Base-by-base conservation (phyloP, 2,329 filamentous ascomycete species). In the Fusarium sp. region DNA sequence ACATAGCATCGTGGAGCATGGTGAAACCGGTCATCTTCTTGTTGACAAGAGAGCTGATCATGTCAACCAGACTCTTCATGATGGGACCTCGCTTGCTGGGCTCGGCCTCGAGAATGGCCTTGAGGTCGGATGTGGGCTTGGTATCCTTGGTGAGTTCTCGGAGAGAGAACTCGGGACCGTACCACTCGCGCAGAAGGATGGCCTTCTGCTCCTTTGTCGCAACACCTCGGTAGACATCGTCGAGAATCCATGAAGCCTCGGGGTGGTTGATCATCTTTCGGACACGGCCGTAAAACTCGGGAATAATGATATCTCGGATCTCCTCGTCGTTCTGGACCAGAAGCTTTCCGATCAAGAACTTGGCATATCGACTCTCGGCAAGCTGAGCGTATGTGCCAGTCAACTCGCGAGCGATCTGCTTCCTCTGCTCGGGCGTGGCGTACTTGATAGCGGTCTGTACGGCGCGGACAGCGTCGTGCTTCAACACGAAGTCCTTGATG, bases 391-490 rank as follows among this genome's bases (percentile, higher is more conserved):
- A 97, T 72, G 91, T 91, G 20, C 94, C 94, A 80, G 92, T 90
- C 59, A 99, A 86, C 80, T 99, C 96, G 62, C 85, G 86, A 11
- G 94, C 94, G 76, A 99, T 98, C 83, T 91, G 89, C 80, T 91
- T 93, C 77, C 93, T 88, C 82, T 98, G 94, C 65, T 92, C 91
- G 58, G 90, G 85, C 47, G 91, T 97, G 49, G 94, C 92, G 82
- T 99, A 99, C 82, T 99, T 99, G 82, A 99, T 89, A 40, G 95
- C 96, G 15, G 94, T 98, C 83, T 99, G 96, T 27, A 99, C 92
- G 44, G 97, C 94, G 73, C 96, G 89, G n/a, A 97, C 95, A 38
- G 94, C 93, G 79, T 99, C 96, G 80, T 99, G 96, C 87, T 99
- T 99, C 83, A 99, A 92, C 22, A 98, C 95, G 73, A 98, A 97